A percentile compares a stretch with the other conserved stretches of the same genome.
These are phyloP conservation scores for Nitzschia sp. DNA, from an alignment of 108 stramenopile species.

Conservation along the genomic window DNA sequence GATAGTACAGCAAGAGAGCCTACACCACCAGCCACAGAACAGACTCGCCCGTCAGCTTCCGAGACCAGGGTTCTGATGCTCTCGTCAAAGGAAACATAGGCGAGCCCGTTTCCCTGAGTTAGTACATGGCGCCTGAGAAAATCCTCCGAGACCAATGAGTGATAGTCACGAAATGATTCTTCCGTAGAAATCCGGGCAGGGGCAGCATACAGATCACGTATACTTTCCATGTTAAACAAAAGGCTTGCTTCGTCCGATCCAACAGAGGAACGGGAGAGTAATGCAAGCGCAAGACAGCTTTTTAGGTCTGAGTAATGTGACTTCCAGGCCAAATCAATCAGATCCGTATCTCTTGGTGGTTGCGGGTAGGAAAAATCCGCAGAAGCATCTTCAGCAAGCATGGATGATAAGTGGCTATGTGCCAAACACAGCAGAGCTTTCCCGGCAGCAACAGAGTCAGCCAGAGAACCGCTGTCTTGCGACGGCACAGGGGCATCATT, in stretches of 20 bases:
- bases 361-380: slow-evolving; percentile 5
- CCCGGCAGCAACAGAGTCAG: slow-evolving; percentile 13
- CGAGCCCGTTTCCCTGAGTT: not conserved
- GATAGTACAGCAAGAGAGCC: slow-evolving; percentile 66
- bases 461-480: slow-evolving; percentile 6
- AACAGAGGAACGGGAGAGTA: not conserved
- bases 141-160: not conserved
- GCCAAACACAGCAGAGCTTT: slow-evolving; percentile 60
- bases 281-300: slow-evolving; percentile 3
- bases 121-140: not conserved
- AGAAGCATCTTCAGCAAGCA: slow-evolving; percentile 47
- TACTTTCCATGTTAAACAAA: not conserved
- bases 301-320: not conserved
- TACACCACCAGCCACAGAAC: slow-evolving; percentile 18
- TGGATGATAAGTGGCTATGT: slow-evolving; percentile 58
- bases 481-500: slow-evolving; percentile 19
- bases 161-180: not conserved
- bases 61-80: not conserved
- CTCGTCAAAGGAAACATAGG: not conserved
- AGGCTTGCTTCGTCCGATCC: not conserved
- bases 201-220: slow-evolving; percentile 9
- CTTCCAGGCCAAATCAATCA: not conserved
- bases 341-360: not conserved
- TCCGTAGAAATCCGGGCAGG: too few species aligned
- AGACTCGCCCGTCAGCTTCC: slow-evolving; percentile 12